Evolutionary conservation across 2,329 filamentous ascomycete genomes (phyloP).

Genomic region (Akanthomyces muscarius): DNA sequence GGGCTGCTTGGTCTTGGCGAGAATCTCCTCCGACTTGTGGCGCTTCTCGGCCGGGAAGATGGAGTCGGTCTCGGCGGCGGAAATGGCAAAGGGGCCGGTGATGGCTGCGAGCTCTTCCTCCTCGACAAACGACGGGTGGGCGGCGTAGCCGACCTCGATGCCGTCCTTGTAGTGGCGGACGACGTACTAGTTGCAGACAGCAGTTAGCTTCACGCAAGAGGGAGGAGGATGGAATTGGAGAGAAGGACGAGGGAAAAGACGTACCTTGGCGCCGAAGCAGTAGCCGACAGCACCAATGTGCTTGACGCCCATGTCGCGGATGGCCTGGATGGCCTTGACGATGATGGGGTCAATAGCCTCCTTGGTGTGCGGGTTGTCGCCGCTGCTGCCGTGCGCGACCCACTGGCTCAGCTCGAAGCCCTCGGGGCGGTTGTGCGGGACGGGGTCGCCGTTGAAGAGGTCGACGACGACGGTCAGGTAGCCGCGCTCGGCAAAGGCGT

Average conservation of each 20-base stretch:
- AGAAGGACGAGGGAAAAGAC: slow-evolving; percentile 10
- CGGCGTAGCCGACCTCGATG: slow-evolving; percentile 57
- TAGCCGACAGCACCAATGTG: slow-evolving; percentile 57
- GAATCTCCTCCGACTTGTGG: slow-evolving; percentile 54
- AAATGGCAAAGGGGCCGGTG: slow-evolving; percentile 54
- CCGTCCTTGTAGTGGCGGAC: slow-evolving; percentile 58
- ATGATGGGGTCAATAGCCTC: slow-evolving; percentile 33
- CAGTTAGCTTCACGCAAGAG: not conserved
- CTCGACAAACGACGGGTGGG: slow-evolving; percentile 60
- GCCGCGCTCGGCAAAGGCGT: slow-evolving; percentile 35
- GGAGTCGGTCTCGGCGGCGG: slow-evolving; percentile 58
- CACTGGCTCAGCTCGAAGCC: slow-evolving; percentile 32
- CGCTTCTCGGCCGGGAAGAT: slow-evolving; percentile 56
- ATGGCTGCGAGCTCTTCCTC: slow-evolving; percentile 56
- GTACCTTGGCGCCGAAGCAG: slow-evolving; percentile 61
- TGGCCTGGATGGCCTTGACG: slow-evolving; percentile 44
- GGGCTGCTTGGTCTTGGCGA: slow-evolving; percentile 47
- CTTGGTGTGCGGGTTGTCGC: slow-evolving; percentile 42
- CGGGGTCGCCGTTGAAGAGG: slow-evolving; percentile 36
- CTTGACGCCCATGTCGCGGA: slow-evolving; percentile 50
- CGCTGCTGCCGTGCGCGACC: slow-evolving; percentile 39
- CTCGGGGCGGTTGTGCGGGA: slow-evolving; percentile 25
- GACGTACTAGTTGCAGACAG: slow-evolving; percentile 50
- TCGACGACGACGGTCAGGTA: slow-evolving; percentile 38
- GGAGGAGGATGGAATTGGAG: no score